phyloP scores from a whole-genome alignment of 2,329 filamentous ascomycete species.

The Colletotrichum australisinense region DNA sequence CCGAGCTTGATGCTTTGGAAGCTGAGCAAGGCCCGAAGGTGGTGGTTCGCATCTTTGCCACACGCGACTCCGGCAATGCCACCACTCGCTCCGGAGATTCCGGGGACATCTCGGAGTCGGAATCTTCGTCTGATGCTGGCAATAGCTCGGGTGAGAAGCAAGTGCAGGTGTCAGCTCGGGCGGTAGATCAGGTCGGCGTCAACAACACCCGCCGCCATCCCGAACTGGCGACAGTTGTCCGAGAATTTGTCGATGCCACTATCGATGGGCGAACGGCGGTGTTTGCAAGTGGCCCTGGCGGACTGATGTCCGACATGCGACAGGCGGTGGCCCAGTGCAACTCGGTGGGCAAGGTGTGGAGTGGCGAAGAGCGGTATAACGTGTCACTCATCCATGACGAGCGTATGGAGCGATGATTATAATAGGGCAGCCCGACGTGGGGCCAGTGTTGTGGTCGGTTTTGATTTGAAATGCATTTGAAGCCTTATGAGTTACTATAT shows the following conservation, averaged over 20 bases:
- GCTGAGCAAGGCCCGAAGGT: conserved; percentile 51
- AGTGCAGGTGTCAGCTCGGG: conserved; percentile 29
- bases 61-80: conserved; percentile 55
- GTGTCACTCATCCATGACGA: conserved; percentile 71
- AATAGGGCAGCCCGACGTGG: neutral
- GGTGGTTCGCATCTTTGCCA: conserved; percentile 69
- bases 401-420: conserved; percentile 61
- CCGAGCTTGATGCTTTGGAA: conserved; percentile 64
- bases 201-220: conserved; percentile 49
- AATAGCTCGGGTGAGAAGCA: conserved; percentile 40
- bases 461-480: neutral
- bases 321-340: conserved; percentile 65
- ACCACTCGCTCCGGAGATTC: conserved; percentile 39
- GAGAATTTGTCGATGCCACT: conserved; percentile 59
- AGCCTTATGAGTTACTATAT: neutral
- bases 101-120: conserved; percentile 17
- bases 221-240: conserved; percentile 58
- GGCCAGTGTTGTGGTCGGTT: neutral
- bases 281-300: conserved; percentile 69
- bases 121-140: conserved; percentile 14
- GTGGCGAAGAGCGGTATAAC: conserved; percentile 65
- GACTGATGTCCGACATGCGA: conserved; percentile 70
- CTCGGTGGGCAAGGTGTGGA: conserved; percentile 65
- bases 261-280: conserved; percentile 63
- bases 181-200: conserved; percentile 32